Evolutionary conservation across 345 rosid species (phyloP), one percentile per base, ranked within the genome.

Genomic region (Eutrema heterophyllum): DNA sequence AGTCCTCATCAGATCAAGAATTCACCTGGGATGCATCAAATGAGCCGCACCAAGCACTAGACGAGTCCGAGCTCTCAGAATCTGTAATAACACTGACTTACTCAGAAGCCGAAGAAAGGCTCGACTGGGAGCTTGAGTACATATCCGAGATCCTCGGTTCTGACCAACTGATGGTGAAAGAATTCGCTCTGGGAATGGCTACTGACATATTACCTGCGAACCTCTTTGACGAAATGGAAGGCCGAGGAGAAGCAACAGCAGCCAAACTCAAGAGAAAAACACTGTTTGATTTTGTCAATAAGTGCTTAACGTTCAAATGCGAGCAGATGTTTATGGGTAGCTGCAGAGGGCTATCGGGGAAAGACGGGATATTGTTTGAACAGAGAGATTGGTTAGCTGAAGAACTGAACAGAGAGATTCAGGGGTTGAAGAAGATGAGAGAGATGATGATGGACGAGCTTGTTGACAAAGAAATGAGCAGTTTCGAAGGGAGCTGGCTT

Each of bases 401-500:
- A 65, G 89, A 88, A 73, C 64, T 89, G 77, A 79, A 77, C 41
- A 83, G 76, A 79, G 90, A 84, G 75, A 82, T 91, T 3, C 65
- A 33, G 0, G 78, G 81, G 18, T 82, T 86, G 89, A 83, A 81
- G 62, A 73, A 74, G 74, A 84, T 80, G 83, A 86, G 88, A 52
- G 95, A 85, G 43, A 38, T 79, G 80, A 83, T 84, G 90, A 88
- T 91, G 73, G 97, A 94, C 67, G 96, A 89, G 46, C 90, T 94
- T 67, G 90, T 89, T 29, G 90, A 88, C 55, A 86, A 64, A 67
- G 93, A 94, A 71, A 91, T 91, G 98, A 86, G 83, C 82, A 75
- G 75, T 16, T 41, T 12, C 30, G 32, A 75, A 53, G 98, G 96
- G 55, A 89, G 62, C 53, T 94, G 98, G 97, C 68, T 84, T 68